Evolutionary conservation across 2,329 filamentous ascomycete species (phyloP).

Genomic region (Scedosporium aurantiacum): DNA sequence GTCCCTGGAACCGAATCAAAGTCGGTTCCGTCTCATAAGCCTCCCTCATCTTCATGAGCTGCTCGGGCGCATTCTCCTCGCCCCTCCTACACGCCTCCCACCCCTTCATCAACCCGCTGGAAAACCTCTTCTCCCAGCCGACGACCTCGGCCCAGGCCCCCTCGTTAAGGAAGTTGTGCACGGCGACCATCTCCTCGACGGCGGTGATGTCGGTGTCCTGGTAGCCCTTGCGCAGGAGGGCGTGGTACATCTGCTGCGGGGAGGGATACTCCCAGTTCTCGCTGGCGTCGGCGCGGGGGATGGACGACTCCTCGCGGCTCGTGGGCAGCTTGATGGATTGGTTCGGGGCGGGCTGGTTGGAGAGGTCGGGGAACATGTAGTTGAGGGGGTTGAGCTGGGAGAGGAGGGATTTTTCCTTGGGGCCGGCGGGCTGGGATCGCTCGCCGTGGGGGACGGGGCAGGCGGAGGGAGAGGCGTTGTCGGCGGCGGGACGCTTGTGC

Average conservation of each 20-base stretch:
- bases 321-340: conserved; percentile 69
- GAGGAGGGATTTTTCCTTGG: conserved; percentile 33
- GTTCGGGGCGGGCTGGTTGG: conserved; percentile 63
- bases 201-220: conserved; percentile 87
- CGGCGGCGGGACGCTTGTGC: conserved; percentile 11
- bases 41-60: conserved; percentile 24
- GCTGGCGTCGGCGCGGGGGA: conserved; percentile 70
- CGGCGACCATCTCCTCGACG: conserved; percentile 92
- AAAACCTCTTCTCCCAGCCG: conserved; percentile 84
- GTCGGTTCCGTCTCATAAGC: conserved; percentile 53
- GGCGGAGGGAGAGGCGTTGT: conserved; percentile 23
- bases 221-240: conserved; percentile 89
- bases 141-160: conserved; percentile 94
- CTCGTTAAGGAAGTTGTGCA: conserved; percentile 97
- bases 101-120: conserved; percentile 57
- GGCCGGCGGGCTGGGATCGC: conserved; percentile 15
- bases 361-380: conserved; percentile 86
- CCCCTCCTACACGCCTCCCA: conserved; percentile 66
- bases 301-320: conserved; percentile 73
- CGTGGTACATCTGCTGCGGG: conserved; percentile 99
- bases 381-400: conserved; percentile 63
- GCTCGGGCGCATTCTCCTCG: conserved; percentile 46
- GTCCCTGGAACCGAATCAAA: conserved; percentile 76
- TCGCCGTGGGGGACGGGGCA: conserved; percentile 35
- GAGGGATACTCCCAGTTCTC: conserved; percentile 96